phyloP scores from a whole-genome alignment of 73 alveolate genomes.

The Durusdinium trenchii region DNA sequence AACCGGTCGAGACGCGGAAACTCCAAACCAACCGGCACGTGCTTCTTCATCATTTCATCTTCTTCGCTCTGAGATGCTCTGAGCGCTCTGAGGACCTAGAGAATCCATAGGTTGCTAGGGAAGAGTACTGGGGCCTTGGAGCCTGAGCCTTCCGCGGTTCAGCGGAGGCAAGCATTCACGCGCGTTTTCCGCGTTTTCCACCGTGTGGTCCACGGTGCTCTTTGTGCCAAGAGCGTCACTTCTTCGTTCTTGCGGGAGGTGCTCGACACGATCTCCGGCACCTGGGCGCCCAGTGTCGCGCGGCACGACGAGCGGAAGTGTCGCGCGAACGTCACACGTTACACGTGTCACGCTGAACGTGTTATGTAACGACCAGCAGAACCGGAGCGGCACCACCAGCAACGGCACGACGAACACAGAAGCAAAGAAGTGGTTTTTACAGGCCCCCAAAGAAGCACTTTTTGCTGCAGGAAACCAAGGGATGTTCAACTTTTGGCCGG shows the following conservation, averaged over 20 bases:
- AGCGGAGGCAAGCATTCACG: no score
- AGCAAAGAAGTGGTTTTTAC: not conserved
- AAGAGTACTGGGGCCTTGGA: not conserved
- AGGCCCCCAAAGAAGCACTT: not conserved
- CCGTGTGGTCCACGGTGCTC: no score
- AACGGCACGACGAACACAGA: not conserved
- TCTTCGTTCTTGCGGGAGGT: conserved; percentile 23
- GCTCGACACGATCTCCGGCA: not conserved
- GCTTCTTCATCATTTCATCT: not conserved
- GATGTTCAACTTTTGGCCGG: no score
- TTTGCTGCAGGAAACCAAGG: not conserved
- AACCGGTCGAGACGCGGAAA: not conserved
- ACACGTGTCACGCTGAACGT: no score
- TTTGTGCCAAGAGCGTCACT: not conserved
- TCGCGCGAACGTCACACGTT: not conserved
- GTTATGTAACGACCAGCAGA: no score
- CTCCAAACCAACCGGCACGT: not conserved
- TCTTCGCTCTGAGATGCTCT: not conserved
- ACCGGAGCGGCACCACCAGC: not conserved
- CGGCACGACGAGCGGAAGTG: not conserved
- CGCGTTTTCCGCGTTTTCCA: no score
- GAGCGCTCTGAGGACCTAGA: not conserved
- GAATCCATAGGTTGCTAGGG: not conserved
- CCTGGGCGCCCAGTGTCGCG: not conserved
- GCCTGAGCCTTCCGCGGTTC: not conserved